Percentiles rank a stretch among this genome's conserved stretches.
Conservation (phyloP, 2,329 filamentous ascomycete species). For the Colletotrichum sidae region DNA sequence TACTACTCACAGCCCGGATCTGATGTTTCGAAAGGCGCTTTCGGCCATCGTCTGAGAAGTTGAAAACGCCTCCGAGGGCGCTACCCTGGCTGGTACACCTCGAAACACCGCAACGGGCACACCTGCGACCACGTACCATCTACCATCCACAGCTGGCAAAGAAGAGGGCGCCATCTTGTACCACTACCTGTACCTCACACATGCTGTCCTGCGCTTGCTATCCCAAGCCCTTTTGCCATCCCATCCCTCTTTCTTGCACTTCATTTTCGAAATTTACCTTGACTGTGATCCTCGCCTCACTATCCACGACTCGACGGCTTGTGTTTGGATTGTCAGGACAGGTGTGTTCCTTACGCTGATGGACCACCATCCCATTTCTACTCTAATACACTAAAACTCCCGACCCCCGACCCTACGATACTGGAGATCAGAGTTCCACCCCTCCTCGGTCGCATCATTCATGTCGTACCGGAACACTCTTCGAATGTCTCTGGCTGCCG, state of each 20-base stretch:
- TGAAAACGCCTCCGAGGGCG: constrained; percentile 25
- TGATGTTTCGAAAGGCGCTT: constrained; percentile 38
- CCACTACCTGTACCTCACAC: neutral
- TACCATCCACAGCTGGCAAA: neutral
- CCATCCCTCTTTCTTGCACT: constrained; percentile 4
- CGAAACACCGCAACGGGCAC: constrained; percentile 11
- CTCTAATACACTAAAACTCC: constrained; percentile 3
- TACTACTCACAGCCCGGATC: constrained; percentile 21
- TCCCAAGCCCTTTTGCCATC: constrained; percentile 2
- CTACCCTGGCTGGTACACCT: constrained; percentile 26
- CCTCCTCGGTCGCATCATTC: constrained; percentile 17
- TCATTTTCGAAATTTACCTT: constrained; percentile 6
- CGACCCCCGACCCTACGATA: constrained; percentile 22
- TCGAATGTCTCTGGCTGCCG: constrained; percentile 21
- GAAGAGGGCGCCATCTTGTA: neutral
- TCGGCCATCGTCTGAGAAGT: constrained; percentile 33
- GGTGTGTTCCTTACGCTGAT: constrained; percentile 1
- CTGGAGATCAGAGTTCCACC: constrained; percentile 19
- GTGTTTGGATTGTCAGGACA: constrained; percentile 4
- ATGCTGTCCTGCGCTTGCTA: constrained; percentile 1
- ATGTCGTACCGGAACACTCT: constrained; percentile 24
- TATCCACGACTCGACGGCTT: constrained; percentile 21
- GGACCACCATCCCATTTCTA: constrained; percentile 6
- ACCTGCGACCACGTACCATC: constrained; percentile 14
- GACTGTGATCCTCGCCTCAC: constrained; percentile 8